phyloP scores from a whole-genome alignment of 2,329 filamentous ascomycete genomes.

The Arthrobotrys pseudoclavata region DNA sequence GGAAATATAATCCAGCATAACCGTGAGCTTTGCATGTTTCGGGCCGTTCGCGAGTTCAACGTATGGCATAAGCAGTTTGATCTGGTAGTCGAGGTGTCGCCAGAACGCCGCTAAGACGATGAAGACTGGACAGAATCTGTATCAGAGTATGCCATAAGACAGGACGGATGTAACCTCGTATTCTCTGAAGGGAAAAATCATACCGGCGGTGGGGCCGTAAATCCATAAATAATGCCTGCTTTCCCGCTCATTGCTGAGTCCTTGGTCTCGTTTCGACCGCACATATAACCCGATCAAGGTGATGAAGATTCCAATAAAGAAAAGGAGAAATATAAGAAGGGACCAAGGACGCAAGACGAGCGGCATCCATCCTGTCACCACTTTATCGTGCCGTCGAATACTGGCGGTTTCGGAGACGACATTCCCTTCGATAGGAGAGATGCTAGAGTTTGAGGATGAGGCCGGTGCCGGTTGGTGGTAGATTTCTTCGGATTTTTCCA shows the following conservation, averaged over 20 bases:
- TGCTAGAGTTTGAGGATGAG: constrained; percentile 20
- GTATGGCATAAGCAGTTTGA: constrained; percentile 56
- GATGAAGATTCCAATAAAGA: constrained; percentile 51
- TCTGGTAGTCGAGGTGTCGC: constrained; percentile 55
- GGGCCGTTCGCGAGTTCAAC: constrained; percentile 53
- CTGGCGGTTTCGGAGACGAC: constrained; percentile 37
- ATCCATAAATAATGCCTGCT: constrained; percentile 59
- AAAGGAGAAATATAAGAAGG: constrained; percentile 42
- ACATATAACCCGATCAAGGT: constrained; percentile 57
- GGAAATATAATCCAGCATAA: constrained; percentile 60
- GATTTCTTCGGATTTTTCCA: constrained; percentile 38
- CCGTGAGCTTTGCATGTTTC: constrained; percentile 52
- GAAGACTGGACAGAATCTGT: constrained; percentile 32
- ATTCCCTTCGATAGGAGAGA: constrained; percentile 29
- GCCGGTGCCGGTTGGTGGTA: constrained; percentile 15
- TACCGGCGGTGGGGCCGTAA: constrained; percentile 56
- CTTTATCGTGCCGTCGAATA: constrained; percentile 28
- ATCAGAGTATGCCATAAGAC: constrained; percentile 20
- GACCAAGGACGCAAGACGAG: constrained; percentile 48
- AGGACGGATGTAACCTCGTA: constrained; percentile 49
- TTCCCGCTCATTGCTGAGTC: constrained; percentile 52
- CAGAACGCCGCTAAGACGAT: constrained; percentile 59
- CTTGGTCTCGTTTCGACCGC: constrained; percentile 39
- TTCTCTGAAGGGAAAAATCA: constrained; percentile 26
- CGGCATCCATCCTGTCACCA: constrained; percentile 56